Percentiles rank a stretch among this genome's conserved stretches.
Evolutionary conservation across 805 yeast species (phyloP).

Genomic region (Starmerella sirachaensis): DNA sequence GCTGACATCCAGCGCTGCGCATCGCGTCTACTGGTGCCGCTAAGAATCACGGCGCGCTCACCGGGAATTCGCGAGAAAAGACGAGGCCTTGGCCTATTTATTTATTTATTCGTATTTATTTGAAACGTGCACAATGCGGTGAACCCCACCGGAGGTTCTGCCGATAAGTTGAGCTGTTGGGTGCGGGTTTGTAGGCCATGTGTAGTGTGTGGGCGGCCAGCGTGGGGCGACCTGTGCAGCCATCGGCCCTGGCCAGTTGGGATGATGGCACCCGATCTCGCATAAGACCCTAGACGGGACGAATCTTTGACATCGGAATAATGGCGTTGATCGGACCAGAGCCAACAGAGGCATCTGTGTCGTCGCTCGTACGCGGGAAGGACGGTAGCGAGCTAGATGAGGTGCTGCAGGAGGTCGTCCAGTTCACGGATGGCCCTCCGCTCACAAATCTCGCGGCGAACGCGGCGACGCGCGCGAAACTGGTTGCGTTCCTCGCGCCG

Average conservation of each 20-base stretch:
- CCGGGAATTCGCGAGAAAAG: not conserved
- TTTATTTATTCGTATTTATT: not conserved
- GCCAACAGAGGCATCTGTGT: conserved; percentile 12
- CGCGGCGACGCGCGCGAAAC: conserved; percentile 10
- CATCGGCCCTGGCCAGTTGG: too few relatives aligned
- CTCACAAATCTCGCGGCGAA: conserved; percentile 20
- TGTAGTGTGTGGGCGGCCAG: too few relatives aligned
- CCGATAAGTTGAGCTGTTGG: too few relatives aligned
- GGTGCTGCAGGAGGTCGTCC: conserved; percentile 12
- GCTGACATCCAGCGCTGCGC: too few relatives aligned
- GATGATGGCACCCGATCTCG: too few relatives aligned
- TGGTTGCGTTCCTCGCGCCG: conserved; percentile 11
- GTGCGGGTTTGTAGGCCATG: too few relatives aligned
- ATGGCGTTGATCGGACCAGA: conserved; percentile 16
- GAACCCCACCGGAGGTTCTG: too few relatives aligned
- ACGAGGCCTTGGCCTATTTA: not conserved
- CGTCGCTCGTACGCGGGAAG: conserved; percentile 7
- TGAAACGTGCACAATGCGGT: too few relatives aligned
- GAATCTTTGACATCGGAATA: not conserved
- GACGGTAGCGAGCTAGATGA: conserved; percentile 7
- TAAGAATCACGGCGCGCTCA: not conserved
- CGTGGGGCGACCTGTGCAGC: too few relatives aligned
- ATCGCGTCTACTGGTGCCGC: too few relatives aligned
- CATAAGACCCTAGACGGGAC: not conserved
- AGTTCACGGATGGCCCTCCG: conserved; percentile 16